Conservation (phyloP, 805 yeast genomes). For the Ogataea haglerorum region DNA sequence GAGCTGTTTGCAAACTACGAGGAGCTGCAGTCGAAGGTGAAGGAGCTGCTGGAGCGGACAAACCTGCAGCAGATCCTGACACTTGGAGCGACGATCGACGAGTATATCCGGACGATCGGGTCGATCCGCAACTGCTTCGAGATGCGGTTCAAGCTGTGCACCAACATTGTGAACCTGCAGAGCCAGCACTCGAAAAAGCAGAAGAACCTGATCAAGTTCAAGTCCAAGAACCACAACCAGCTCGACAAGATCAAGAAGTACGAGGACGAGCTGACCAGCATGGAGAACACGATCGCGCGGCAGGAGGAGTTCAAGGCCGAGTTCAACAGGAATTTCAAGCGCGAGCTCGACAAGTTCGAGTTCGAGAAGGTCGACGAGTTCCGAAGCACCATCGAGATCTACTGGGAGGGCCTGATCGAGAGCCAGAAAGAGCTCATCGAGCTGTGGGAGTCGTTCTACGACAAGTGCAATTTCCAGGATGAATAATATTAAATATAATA, state of each 20-base stretch:
- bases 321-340: conserved; percentile 61
- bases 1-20: conserved; percentile 69
- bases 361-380: conserved; percentile 76
- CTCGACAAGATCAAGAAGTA: conserved; percentile 58
- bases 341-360: conserved; percentile 69
- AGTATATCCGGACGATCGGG: conserved; percentile 72
- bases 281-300: conserved; percentile 49
- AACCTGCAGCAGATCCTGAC: conserved; percentile 84
- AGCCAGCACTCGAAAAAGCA: conserved; percentile 44
- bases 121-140: conserved; percentile 72
- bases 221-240: conserved; percentile 44
- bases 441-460: conserved; percentile 86
- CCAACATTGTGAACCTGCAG: conserved; percentile 43
- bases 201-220: conserved; percentile 41
- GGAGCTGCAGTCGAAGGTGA: conserved; percentile 64
- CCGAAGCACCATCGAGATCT: conserved; percentile 84
- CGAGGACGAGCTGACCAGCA: conserved; percentile 54
- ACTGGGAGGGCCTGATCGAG: conserved; percentile 85
- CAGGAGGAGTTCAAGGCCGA: conserved; percentile 61
- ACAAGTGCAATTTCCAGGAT: conserved; percentile 36
- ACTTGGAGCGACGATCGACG: conserved; percentile 82
- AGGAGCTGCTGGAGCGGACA: conserved; percentile 71
- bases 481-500: conserved; percentile 1
- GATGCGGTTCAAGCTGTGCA: conserved; percentile 61
- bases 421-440: conserved; percentile 89